Base-by-base conservation (phyloP, 306 rosid species). In the Arachis hypogaea region DNA sequence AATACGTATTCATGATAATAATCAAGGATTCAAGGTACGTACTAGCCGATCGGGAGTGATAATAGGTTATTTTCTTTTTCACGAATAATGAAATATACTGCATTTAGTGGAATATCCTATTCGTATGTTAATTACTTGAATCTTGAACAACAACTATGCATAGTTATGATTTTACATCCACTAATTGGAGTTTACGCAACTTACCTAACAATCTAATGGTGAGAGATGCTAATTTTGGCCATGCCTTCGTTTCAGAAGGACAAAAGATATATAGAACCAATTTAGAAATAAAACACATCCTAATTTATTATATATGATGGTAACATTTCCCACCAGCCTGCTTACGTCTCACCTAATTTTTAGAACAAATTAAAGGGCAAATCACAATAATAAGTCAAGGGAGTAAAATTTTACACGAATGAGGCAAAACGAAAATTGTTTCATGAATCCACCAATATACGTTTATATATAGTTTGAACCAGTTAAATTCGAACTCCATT, bases 181-280 rank as follows among this genome's bases (percentile, higher is more conserved):
- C 61, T 52, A 62, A 65, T 69, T 77, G 51, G 5, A 36, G 62
- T 52, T 52, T 58, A 77, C 66, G 52, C 22, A 14, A 58, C n/a
- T 38, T 5, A 45, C 59, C 52, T 50, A 58, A 40, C 5, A 33
- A 14, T 43, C 11, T 36, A 51, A 45, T 2, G 14, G 11, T 49
- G 51, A 72, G 8, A 30, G 59, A 18, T 49, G 49, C 68, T 14
- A 59, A 64, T 36, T 4, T 8, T 60, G 22, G 62, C 62, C 41
- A 38, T 11, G 62, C 28, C 41, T 7, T 12, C 29, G 22, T 41
- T 38, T 69, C 28, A 7, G 42, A 11, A 40, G 64, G 42, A 43
- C 44, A 5, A 56, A 6, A 69, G 43, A 22, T 22, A 22, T 22
- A 22, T 22, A 16, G 9, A 33, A 33, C 38, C 38, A 33, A 33